These are phyloP conservation scores for Aspergillus uvarum DNA, from an alignment of 2,329 filamentous ascomycete genomes.

Conservation along the genomic window DNA sequence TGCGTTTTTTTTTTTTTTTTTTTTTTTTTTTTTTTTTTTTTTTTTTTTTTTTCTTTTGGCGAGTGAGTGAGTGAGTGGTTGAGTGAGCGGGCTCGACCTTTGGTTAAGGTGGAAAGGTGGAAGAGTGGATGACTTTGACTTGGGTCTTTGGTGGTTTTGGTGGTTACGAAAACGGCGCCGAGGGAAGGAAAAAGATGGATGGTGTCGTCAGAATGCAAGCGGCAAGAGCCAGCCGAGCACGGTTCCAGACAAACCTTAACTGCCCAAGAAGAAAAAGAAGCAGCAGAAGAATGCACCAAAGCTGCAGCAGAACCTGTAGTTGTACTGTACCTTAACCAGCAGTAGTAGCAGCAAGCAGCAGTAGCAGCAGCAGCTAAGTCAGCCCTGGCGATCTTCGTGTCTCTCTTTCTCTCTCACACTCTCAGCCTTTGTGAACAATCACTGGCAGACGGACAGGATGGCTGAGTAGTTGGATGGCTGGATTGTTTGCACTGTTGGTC, in stretches of 20 bases:
- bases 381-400: not conserved
- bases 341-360: not conserved
- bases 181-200: conserved; percentile 18
- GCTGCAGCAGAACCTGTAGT: not conserved
- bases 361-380: not conserved
- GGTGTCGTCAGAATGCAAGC: conserved; percentile 40
- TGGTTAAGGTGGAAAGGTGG: not conserved
- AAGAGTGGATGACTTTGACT: not conserved
- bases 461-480: not conserved
- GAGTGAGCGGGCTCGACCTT: not conserved
- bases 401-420: no score
- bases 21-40: no score
- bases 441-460: not conserved
- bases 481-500: conserved; percentile 1
- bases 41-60: not conserved
- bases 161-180: conserved; percentile 31
- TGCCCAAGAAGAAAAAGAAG: not conserved
- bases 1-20: no score
- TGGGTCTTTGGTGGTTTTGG: not conserved
- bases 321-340: not conserved
- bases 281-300: conserved; percentile 12
- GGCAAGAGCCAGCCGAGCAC: conserved; percentile 33
- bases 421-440: not conserved
- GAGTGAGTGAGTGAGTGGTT: not conserved
- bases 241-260: conserved; percentile 35